phyloP scores from a whole-genome alignment of 306 rosid species.

The Vigna reflexopilosa region DNA sequence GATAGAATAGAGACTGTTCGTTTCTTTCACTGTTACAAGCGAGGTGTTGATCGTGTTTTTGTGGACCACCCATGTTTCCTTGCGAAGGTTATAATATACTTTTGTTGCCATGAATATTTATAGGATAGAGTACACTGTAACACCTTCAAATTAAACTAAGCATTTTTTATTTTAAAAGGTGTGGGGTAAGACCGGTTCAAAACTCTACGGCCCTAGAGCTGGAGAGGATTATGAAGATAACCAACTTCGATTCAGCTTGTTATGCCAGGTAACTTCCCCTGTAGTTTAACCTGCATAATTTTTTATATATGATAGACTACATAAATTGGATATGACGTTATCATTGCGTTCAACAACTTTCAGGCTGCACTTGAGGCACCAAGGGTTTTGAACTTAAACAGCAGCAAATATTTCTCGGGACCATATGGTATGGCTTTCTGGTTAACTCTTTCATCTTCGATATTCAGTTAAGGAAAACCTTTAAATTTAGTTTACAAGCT shows the following conservation, averaged over 20 bases:
- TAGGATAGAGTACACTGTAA: not conserved
- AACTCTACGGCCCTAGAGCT: constrained; percentile 72
- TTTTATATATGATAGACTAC: not conserved
- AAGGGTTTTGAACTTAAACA: constrained; percentile 67
- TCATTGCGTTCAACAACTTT: constrained; percentile 38
- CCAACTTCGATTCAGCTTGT: constrained; percentile 74
- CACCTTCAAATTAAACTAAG: constrained; percentile 1
- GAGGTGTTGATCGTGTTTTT: constrained; percentile 86
- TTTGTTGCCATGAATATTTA: constrained; percentile 19
- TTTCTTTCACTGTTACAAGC: constrained; percentile 74
- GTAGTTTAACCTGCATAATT: not conserved
- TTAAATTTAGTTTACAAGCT: constrained; percentile 28
- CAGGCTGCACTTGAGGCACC: constrained; percentile 90
- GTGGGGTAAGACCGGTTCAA: constrained; percentile 77
- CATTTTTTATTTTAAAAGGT: constrained; percentile 55
- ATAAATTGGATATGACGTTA: constrained; percentile 26
- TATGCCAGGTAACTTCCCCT: constrained; percentile 61
- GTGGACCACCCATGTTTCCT: constrained; percentile 80
- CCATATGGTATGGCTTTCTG: constrained; percentile 68
- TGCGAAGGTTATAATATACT: constrained; percentile 58
- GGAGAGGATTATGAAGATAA: constrained; percentile 77
- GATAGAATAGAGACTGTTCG: constrained; percentile 62
- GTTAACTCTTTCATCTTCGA: constrained; percentile 36
- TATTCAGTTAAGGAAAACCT: not conserved
- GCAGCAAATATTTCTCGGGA: constrained; percentile 70